Conservation (phyloP, 179 eudicot species). For the Beta corolliflora region DNA sequence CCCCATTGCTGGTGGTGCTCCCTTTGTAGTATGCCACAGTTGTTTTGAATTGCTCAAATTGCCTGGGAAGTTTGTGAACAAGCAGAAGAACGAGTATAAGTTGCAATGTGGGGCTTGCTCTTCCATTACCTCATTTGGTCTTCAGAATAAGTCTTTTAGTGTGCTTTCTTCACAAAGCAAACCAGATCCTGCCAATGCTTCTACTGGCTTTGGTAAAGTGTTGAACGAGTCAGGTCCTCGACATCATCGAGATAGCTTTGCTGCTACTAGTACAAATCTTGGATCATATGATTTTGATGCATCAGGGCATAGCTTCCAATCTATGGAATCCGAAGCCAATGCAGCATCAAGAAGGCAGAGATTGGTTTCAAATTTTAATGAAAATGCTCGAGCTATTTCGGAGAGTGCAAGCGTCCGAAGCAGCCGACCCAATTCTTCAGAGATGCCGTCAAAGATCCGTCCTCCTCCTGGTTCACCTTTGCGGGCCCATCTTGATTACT, state of each 20-base stretch:
- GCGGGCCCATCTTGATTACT: slow-evolving; percentile 38
- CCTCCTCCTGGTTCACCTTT: slow-evolving; percentile 52
- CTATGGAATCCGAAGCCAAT: slow-evolving; percentile 41
- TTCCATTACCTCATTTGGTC: slow-evolving; percentile 39
- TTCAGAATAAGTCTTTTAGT: slow-evolving; percentile 34
- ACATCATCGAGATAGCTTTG: slow-evolving; percentile 15
- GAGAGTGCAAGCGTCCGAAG: slow-evolving; percentile 31
- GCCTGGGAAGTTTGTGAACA: slow-evolving; percentile 42
- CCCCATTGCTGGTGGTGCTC: slow-evolving; percentile 83
- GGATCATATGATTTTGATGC: slow-evolving; percentile 56
- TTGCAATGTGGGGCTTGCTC: slow-evolving; percentile 78
- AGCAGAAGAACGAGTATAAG: slow-evolving; percentile 37
- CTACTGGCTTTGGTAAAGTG: slow-evolving; percentile 17
- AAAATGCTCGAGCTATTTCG: slow-evolving; percentile 30
- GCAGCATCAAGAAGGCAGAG: slow-evolving; percentile 28
- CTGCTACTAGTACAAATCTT: slow-evolving; percentile 35
- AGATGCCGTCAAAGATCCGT: slow-evolving; percentile 29
- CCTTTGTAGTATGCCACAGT: slow-evolving; percentile 64
- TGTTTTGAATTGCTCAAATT: slow-evolving; percentile 77
- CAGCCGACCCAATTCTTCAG: slow-evolving; percentile 30
- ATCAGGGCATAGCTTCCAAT: slow-evolving; percentile 39
- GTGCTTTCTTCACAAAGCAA: slow-evolving; percentile 33
- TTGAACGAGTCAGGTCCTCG: slow-evolving; percentile 21
- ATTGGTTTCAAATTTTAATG: slow-evolving; percentile 35
- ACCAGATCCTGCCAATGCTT: slow-evolving; percentile 23